A percentile compares a stretch with the other conserved stretches of the same genome.
Evolutionary conservation across 129 eudicot species (phyloP).

Genomic region (Pseudognaphalium luteoalbum): DNA sequence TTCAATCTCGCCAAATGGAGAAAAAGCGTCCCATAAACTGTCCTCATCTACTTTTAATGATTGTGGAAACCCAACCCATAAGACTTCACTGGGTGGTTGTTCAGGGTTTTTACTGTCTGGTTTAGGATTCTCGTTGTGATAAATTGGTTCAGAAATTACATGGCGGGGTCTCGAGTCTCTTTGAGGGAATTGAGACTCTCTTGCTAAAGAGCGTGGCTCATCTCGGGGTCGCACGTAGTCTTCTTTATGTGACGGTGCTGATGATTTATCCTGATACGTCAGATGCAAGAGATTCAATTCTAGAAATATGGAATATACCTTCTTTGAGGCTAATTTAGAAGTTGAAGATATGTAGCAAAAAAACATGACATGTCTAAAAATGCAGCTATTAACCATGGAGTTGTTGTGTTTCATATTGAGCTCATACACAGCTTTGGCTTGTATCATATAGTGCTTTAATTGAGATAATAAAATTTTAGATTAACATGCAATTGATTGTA

Average conservation of each 20-base stretch:
- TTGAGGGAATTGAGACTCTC: conserved; percentile 51
- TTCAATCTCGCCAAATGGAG: conserved; percentile 86
- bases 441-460: neutral
- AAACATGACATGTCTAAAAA: neutral
- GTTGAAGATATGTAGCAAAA: conserved; percentile 8
- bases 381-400: neutral
- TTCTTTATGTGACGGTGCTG: conserved; percentile 45
- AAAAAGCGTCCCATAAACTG: conserved; percentile 62
- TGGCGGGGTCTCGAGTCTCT: conserved; percentile 61
- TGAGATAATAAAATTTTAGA: neutral
- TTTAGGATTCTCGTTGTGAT: conserved; percentile 45
- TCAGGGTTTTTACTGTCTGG: conserved; percentile 44
- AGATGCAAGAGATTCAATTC: conserved; percentile 32
- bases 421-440: conserved; percentile 9
- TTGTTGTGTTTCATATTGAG: neutral
- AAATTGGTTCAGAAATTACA: conserved; percentile 47
- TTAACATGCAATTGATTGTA: neutral
- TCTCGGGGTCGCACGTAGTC: conserved; percentile 59
- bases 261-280: conserved; percentile 65
- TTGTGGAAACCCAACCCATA: conserved; percentile 92
- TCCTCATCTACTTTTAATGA: conserved; percentile 75
- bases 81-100: conserved; percentile 84
- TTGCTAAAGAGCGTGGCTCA: conserved; percentile 43
- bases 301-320: neutral
- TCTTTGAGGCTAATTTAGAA: conserved; percentile 10